Evolutionary conservation across 306 rosid genomes (phyloP), one percentile per base, ranked within the genome.

Genomic region (Vicia faba): DNA sequence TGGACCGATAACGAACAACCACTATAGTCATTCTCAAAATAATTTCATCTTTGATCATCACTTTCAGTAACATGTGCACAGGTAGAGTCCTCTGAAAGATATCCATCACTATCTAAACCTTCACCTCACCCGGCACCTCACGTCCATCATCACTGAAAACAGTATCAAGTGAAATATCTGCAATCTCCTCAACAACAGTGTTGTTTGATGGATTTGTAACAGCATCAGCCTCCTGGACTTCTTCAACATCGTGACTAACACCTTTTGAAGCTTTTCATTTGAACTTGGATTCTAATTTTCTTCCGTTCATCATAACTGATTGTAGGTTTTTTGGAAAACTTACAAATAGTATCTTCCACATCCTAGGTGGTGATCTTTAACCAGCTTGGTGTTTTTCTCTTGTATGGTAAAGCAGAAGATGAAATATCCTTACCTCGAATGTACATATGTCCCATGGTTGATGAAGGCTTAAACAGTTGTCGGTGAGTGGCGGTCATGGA

Each of bases 271-370:
- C 71, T 88, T 64, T 93, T 86, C 83, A 85, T 76, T 93, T 90
- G 86, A 93, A 84, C 79, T 66, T 72, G 28, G 99, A 82, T 33
- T 84, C 85, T 29, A 80, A 62, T 80, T 90, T 86, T 71, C 97
- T 84, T 66, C 87, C 71, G 71, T 80, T 80, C 79, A 80, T 88
- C 56, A 65, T 80, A 56, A 93, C 93, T 12, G 99, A 86, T 79
- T 86, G 97, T 20, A 93, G 82, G 69, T 86, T 93, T 93, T 75
- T 80, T 93, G 0, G 97, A 89, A 15, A 93, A 93, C 84, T 93
- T 93, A n/a, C n/a, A n/a, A n/a, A n/a, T n/a, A n/a, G n/a, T n/a
- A n/a, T n/a, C n/a, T n/a, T n/a, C n/a, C n/a, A n/a, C n/a, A n/a
- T n/a, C n/a, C n/a, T n/a, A n/a, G n/a, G n/a, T n/a, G n/a, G n/a